Evolutionary conservation across 192 early-diverging fungal species (phyloP), one percentile per base, ranked within the genome.

Genomic region (Podila epicladia): DNA sequence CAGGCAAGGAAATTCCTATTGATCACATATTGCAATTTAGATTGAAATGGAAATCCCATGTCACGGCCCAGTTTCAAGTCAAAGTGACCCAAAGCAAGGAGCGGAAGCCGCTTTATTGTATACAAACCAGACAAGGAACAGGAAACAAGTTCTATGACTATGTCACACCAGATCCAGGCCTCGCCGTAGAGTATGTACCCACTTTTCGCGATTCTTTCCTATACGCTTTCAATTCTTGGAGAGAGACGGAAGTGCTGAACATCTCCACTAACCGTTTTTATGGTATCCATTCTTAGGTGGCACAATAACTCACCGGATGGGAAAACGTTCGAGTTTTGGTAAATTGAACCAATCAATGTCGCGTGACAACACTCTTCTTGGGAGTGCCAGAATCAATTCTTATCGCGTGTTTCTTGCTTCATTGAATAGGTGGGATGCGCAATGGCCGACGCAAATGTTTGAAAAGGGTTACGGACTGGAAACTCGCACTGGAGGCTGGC

Each of bases 21-120:
- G 17, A 12, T 45, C 41, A 45, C 41, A 45, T 4, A n/a, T 38
- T 37, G 9, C 33, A 1, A 59, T 22, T 8, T 82, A 93, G 92
- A 48, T 55, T 91, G 20, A 91, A 91, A 60, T 91, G 90, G 90
- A 91, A 89, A 82, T 85, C 90, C n/a, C 68, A 82, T 45, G 87
- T 77, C 26, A 85, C 86, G 4, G 83, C 85, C 8, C 84, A 91
- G 45, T 91, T 91, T 66, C 82, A 84, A 55, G 87, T 91, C 65
- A 71, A 76, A n/a, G 85, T 86, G 13, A 78, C 67, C 2, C 72
- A 67, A 62, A 89, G 84, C 68, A 89, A 82, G 58, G 85, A 89
- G 51, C 74, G 84, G 20, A 89, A 89, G 49, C 85, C 87, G 0
- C 64, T 85, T 12, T 89, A 89, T 60, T 75, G 82, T 9, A 73